Percentiles rank a stretch among this genome's conserved stretches.
phyloP scores from a whole-genome alignment of 345 rosid species.

The Populus simonii region DNA sequence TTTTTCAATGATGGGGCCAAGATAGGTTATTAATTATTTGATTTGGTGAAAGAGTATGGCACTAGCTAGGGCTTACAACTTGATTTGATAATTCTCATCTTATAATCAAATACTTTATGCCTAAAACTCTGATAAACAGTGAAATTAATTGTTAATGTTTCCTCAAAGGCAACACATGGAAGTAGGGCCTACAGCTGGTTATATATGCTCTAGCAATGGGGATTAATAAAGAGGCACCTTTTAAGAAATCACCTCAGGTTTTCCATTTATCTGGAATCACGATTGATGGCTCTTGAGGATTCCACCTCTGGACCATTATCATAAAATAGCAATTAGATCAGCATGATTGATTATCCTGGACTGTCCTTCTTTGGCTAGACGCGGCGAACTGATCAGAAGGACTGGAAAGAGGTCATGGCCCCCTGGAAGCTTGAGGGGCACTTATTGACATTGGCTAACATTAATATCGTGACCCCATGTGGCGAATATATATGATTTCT shows the following conservation, averaged over 20 bases:
- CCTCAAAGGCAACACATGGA: background rate
- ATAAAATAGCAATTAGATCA: too few species aligned
- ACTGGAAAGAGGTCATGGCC: conserved; percentile 26
- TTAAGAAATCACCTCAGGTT: background rate
- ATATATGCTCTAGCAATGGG: background rate
- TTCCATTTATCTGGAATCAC: background rate
- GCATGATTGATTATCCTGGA: background rate
- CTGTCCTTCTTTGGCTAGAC: conserved; percentile 1
- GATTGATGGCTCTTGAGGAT: background rate
- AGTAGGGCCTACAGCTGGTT: too few species aligned
- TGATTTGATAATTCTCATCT: background rate
- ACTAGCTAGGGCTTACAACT: too few species aligned
- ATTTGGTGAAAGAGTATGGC: too few species aligned
- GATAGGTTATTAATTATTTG: too few species aligned
- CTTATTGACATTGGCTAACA: background rate
- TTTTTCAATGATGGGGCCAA: too few species aligned
- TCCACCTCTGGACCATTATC: background rate
- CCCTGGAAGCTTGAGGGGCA: conserved; percentile 44
- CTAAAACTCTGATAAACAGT: too few species aligned
- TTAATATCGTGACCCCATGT: background rate
- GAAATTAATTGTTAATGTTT: background rate
- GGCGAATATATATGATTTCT: background rate
- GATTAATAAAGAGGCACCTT: background rate
- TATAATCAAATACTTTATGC: background rate
- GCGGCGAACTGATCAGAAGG: conserved; percentile 33